Conservation (phyloP, 2,329 filamentous ascomycete genomes). For the Arthrobotrys pseudoclavata region DNA sequence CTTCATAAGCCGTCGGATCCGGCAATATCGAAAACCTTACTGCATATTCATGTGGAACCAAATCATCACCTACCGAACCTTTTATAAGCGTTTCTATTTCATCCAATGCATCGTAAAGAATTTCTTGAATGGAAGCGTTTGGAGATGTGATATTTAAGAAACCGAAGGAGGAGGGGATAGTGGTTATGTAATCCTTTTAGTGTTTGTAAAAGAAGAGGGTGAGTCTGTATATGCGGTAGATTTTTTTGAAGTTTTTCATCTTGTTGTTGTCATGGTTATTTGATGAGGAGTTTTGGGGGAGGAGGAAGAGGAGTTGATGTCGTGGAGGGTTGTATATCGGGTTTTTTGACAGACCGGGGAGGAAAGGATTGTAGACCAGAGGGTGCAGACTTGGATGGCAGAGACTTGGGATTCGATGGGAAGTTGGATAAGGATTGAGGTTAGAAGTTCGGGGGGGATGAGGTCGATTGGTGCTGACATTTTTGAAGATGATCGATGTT, state of each 20-base stretch:
- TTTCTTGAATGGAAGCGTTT: neutral
- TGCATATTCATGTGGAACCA: neutral
- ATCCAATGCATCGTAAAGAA: neutral
- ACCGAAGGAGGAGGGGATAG: too few species aligned
- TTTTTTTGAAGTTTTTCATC: neutral
- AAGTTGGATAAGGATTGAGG: neutral
- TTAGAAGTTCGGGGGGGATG: neutral
- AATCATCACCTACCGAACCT: neutral
- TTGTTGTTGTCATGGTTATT: too few species aligned
- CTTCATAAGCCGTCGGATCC: neutral
- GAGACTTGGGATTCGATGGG: constrained; percentile 1
- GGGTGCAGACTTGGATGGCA: neutral
- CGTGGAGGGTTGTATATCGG: neutral
- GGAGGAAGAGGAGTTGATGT: neutral
- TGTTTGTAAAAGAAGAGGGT: neutral
- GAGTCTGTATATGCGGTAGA: neutral
- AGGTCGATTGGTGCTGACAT: neutral
- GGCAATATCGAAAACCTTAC: neutral
- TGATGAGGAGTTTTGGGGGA: neutral
- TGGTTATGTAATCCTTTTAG: too few species aligned
- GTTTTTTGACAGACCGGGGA: neutral
- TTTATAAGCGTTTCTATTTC: neutral
- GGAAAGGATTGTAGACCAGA: neutral
- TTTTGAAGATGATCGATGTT: too few species aligned
- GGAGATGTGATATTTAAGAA: neutral